phyloP scores from a whole-genome alignment of 2,329 filamentous ascomycete genomes.

The Chaetomium sp. region DNA sequence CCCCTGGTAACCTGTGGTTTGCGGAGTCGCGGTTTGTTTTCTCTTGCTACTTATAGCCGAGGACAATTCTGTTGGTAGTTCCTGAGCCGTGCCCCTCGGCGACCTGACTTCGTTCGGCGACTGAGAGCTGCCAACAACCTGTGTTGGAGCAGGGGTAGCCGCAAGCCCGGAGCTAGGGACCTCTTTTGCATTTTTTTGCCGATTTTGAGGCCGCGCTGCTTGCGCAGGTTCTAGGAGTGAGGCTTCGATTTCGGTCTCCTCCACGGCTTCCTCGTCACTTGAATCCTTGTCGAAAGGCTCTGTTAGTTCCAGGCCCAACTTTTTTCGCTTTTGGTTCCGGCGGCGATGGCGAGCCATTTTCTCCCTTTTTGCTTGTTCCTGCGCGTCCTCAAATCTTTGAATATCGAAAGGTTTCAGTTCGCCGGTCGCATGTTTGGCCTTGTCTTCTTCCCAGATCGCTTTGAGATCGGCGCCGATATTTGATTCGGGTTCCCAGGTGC shows the following conservation, averaged over 20 bases:
- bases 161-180: constrained; percentile 4
- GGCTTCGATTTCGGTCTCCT: constrained; percentile 30
- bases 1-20: constrained; percentile 36
- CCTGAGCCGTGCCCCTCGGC: background rate
- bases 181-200: constrained; percentile 31
- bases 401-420: constrained; percentile 44
- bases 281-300: constrained; percentile 27
- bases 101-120: constrained; percentile 9
- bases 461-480: constrained; percentile 47
- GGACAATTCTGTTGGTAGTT: constrained; percentile 7
- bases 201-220: constrained; percentile 4
- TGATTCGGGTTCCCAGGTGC: constrained; percentile 58
- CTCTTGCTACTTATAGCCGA: constrained; percentile 14
- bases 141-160: background rate
- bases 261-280: constrained; percentile 37
- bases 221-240: background rate
- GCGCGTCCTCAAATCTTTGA: constrained; percentile 43
- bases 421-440: constrained; percentile 42
- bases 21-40: constrained; percentile 12
- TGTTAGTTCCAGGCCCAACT: constrained; percentile 42
- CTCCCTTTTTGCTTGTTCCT: constrained; percentile 33
- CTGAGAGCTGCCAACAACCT: background rate
- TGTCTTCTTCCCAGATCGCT: constrained; percentile 48
- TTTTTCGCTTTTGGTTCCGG: constrained; percentile 49
- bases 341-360: constrained; percentile 45